phyloP scores from a whole-genome alignment of 169 alveolate genomes.

The Plasmodium relictum region DNA sequence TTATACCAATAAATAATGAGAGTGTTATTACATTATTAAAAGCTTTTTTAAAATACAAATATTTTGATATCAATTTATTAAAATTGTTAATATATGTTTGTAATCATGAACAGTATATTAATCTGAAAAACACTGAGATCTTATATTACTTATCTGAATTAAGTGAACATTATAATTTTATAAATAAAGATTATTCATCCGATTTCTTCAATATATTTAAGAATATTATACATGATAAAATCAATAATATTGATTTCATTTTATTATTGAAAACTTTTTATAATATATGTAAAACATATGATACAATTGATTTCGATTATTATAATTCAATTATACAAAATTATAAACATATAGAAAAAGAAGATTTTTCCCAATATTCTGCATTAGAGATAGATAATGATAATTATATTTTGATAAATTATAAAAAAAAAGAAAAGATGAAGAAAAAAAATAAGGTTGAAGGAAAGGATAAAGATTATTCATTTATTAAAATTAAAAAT shows the following conservation, averaged over 20 bases:
- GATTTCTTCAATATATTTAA: constrained; percentile 5
- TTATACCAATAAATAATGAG: not conserved
- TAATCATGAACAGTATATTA: constrained; percentile 6
- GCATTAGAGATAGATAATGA: not conserved
- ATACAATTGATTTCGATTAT: not conserved
- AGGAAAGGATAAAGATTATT: not conserved
- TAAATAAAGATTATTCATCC: constrained; percentile 15
- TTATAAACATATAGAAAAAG: no score
- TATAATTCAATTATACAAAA: not conserved
- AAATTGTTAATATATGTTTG: constrained; percentile 11
- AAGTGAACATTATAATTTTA: not conserved
- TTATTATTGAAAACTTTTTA: constrained; percentile 24
- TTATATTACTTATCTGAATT: constrained; percentile 5
- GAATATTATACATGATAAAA: not conserved
- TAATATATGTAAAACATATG: constrained; percentile 19
- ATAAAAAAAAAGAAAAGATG: not conserved
- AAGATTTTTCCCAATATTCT: no score
- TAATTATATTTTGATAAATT: no score
- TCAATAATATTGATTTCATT: not conserved
- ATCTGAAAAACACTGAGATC: constrained; percentile 7
- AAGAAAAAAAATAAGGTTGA: not conserved
- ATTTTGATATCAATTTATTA: constrained; percentile 11
- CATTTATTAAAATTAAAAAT: not conserved
- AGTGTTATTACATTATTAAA: constrained; percentile 9
- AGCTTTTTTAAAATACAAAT: constrained; percentile 44